Conservation (phyloP, 768 basidiomycete genomes). For the Suillus hirtellus region DNA sequence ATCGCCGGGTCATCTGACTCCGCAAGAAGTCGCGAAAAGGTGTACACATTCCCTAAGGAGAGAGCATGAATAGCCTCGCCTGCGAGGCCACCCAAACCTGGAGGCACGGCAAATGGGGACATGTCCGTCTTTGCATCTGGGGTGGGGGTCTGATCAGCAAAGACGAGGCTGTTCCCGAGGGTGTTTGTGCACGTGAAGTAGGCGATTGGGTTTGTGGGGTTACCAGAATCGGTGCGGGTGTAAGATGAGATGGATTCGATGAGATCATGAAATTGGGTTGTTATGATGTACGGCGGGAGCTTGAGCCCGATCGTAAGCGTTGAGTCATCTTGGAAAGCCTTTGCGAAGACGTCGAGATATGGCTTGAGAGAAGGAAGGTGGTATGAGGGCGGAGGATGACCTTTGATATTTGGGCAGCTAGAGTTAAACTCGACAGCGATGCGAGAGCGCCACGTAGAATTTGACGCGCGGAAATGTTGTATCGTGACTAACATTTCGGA, state of each 20-base stretch:
- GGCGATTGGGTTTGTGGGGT: conserved; percentile 51
- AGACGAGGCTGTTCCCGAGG: conserved; percentile 67
- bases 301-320: conserved; percentile 73
- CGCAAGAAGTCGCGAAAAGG: conserved; percentile 55
- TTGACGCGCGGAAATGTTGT: conserved; percentile 51
- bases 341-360: conserved; percentile 55
- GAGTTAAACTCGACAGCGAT: conserved; percentile 83
- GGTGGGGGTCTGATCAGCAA: conserved; percentile 52
- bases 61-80: conserved; percentile 76
- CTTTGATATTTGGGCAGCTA: conserved; percentile 78
- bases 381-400: conserved; percentile 67
- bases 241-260: conserved; percentile 47
- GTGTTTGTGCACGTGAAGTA: conserved; percentile 85
- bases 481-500: conserved; percentile 57
- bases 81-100: conserved; percentile 68
- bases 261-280: conserved; percentile 59
- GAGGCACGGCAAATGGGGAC: conserved; percentile 57
- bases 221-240: conserved; percentile 22
- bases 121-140: conserved; percentile 15
- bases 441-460: conserved; percentile 36
- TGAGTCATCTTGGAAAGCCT: conserved; percentile 47
- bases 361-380: conserved; percentile 49
- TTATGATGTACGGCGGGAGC: conserved; percentile 71
- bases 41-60: conserved; percentile 75
- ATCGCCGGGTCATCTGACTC: conserved; percentile 42